A percentile compares a stretch with the other conserved stretches of the same genome.
These are phyloP conservation scores for Atkinsonella hypoxylon DNA, from an alignment of 2,329 filamentous ascomycete genomes.

Conservation along the genomic window DNA sequence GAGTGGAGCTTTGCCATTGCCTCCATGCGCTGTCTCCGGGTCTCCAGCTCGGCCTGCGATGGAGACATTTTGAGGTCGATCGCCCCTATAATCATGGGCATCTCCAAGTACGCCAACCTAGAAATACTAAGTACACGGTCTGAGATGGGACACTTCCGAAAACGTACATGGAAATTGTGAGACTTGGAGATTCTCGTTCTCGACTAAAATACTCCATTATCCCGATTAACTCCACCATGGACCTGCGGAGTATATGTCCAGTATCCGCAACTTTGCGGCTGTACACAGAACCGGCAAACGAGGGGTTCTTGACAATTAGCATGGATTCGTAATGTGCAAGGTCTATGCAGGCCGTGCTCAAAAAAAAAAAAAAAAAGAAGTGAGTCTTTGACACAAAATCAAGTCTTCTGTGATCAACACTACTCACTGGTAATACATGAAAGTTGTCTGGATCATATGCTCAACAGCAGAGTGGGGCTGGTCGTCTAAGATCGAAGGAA, in stretches of 20 bases:
- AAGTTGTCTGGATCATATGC: not conserved
- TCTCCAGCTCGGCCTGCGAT: not conserved
- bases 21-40: not conserved
- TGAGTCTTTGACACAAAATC: too few relatives aligned
- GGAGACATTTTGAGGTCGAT: slow-evolving; percentile 1
- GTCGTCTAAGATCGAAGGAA: not conserved
- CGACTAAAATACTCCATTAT: slow-evolving; percentile 1
- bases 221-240: not conserved
- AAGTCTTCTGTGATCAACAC: not conserved
- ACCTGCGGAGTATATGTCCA: not conserved
- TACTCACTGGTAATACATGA: slow-evolving; percentile 1
- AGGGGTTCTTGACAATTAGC: not conserved
- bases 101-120: not conserved
- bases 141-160: too few relatives aligned
- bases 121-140: not conserved
- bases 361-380: too few relatives aligned
- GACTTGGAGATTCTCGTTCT: not conserved
- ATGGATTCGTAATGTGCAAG: not conserved
- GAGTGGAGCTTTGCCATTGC: not conserved
- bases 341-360: not conserved
- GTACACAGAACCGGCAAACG: not conserved
- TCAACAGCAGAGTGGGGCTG: not conserved
- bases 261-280: not conserved
- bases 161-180: not conserved
- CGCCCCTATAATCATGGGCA: not conserved